Base-by-base conservation (phyloP, 2,329 filamentous ascomycete genomes). In the Hypoxylon sp. region DNA sequence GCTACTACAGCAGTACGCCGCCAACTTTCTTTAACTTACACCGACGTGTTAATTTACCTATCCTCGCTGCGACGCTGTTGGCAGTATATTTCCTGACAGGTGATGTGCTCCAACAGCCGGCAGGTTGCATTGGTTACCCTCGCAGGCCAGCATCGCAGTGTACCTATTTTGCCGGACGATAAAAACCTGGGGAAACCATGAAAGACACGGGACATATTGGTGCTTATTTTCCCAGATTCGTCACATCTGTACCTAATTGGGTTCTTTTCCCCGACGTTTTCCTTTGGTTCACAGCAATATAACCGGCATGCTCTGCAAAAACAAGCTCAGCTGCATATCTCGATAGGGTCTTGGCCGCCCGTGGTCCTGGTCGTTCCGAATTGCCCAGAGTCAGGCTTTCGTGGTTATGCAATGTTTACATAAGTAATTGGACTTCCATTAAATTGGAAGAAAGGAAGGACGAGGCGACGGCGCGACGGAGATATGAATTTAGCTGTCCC, bases 101-200 rank as follows among this genome's bases (percentile, higher is more conserved):
- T 65, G 64, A 65, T 62, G 51, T 59, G 20, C 44, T 39, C 17
- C 28, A 49, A 52, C 11, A 48, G 46, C 62, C 51, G 34, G 34
- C 51, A 57, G 28, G 55, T 56, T 34, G n/a, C 59, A 58, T 60
- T 50, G 30, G 37, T 32, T n/a, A 51, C 48, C 39, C 17, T 41
- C 47, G 22, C 59, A 56, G 34, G 30, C 26, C 32, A 51, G n/a
- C 46, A 46, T 22, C 28, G 17, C 46, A 51, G 8, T 52, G 17
- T 49, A 52, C 47, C 15, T 47, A 59, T 67, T 67, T 41, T 62
- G 32, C 58, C 58, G 51, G 49, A 46, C 44, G 7, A 34, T 58
- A 51, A 65, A 59, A 65, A 60, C 57, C 65, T 54, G 65, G 65
- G 62, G 65, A 65, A 66, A 51, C 54, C 51, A 59, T 58, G 51